These are phyloP conservation scores for Larix kaempferi DNA, from an alignment of 75 land plant genomes.

Conservation along the genomic window DNA sequence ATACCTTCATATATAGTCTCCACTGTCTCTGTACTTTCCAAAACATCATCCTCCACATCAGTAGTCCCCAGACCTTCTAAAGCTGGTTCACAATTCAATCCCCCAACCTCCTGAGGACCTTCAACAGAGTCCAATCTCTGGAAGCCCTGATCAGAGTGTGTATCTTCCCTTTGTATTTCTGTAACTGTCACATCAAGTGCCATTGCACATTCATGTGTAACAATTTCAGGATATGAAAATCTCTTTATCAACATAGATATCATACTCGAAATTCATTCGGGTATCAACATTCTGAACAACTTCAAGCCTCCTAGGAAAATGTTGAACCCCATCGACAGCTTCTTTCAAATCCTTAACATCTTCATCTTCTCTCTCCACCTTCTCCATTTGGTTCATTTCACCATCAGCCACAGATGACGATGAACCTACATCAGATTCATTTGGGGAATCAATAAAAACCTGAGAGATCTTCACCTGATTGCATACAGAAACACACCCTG, in stretches of 20 bases:
- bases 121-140: not conserved
- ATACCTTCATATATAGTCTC: not conserved
- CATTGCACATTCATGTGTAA: constrained; percentile 4
- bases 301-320: constrained; percentile 1
- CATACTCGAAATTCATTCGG: not conserved
- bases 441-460: not conserved
- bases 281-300: not conserved
- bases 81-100: not conserved
- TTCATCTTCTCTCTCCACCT: constrained; percentile 5
- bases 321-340: not conserved
- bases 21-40: not conserved
- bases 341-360: constrained; percentile 2
- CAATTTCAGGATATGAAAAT: constrained; percentile 2
- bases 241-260: constrained; percentile 10
- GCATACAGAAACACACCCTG: constrained; percentile 3
- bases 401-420: constrained; percentile 4
- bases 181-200: constrained; percentile 1
- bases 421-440: constrained; percentile 1
- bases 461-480: constrained; percentile 7
- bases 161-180: constrained; percentile 4
- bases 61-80: not conserved
- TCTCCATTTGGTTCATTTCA: not conserved
- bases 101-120: not conserved
- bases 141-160: not conserved
- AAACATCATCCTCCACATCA: not conserved